Evolutionary conservation across 1,284 basidiomycete species (phyloP), one percentile per base, ranked within the genome.

Genomic region (Tetrapyrgos nigripes): DNA sequence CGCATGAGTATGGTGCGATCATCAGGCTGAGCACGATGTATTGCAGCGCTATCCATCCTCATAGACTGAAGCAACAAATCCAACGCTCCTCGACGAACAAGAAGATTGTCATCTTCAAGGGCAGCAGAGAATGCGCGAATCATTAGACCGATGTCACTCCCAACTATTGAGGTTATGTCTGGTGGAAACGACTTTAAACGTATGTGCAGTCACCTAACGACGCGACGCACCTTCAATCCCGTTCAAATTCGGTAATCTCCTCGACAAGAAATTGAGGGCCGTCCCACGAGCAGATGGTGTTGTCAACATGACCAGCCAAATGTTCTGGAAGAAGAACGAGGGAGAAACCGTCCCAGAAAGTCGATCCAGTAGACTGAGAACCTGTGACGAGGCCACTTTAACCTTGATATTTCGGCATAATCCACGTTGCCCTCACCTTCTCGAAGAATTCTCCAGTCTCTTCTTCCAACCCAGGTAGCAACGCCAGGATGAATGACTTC

Each of bases 391-490:
- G 44, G 29, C 24, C 47, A 10, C 23, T 28, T 51, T 31, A 19
- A 24, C 4, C n/a, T 26, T 13, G 21, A 23, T 23, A 24, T 29
- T 19, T 6, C 11, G 9, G 3, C 4, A 49, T 2, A 11, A 27
- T 9, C 14, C 47, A 6, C 61, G 48, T 53, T 59, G 29, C 11
- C 46, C 81, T 29, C 58, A 93, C 94, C 78, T 94, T 93, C 51
- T 99, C 97, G 67, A 98, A 98, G 76, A 93, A 97, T 73, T 98
- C 96, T 2, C 94, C 93, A 0, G 93, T 94, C 72, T 97, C 96
- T 73, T 98, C 96, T 73, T 98, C 96, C 48, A 98, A 79, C 0
- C 96, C 96, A 1, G 97, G 97, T 4, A 99, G 83, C 19, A 99
- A 74, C 0, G 97, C 93, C 45, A 99, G 83, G 50, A 98, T 94